Evolutionary conservation across 225 moss, liverwort and hornwort genomes (phyloP), one percentile per base, ranked within the genome.

Genomic region (Physcomitrium patens): DNA sequence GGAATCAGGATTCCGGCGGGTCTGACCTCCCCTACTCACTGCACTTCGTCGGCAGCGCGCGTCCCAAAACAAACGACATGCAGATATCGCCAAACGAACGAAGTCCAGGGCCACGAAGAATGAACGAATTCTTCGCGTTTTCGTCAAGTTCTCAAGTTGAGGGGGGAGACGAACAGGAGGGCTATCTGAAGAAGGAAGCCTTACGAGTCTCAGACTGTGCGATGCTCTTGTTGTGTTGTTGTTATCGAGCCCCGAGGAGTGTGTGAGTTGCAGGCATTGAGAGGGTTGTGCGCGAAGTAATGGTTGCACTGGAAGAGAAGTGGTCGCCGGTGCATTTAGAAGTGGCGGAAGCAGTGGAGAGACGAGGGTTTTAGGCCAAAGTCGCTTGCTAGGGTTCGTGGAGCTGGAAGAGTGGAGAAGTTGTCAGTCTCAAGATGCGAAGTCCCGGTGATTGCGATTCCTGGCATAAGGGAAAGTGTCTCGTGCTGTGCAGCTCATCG

Each of bases 21-120:
- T 42, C 75, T 71, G 54, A 67, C 81, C 57, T 68, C 67, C 67
- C 78, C 67, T 60, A 79, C 72, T 78, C 75, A 58, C 20, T 45
- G 45, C 63, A 43, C 61, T 67, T 13, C 68, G 68, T 54, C 54
- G 53, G 65, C 68, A 52, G 52, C 64, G 71, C 37, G 77, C 71
- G 56, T 0, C 16, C 60, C 0, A 6, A 0, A 46, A 68, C 68
- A 68, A 53, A 79, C 22, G 67, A 62, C 73, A 61, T 79, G 73
- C 79, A 60, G 5, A 28, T 3, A 20, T 20, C 11, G 1, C 49
- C 31, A 4, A 37, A 37, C 31, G 31, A 37, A 37, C 31, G 31
- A 37, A 37, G 2, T 37, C 4, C 31, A 37, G 7, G 0, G 1
- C 31, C 31, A 37, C 31, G 7, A 7, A 37, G 5, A 37, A 4